These are phyloP conservation scores for Colletotrichum tamarilloi DNA, from an alignment of 2,329 filamentous ascomycete genomes.

Conservation along the genomic window DNA sequence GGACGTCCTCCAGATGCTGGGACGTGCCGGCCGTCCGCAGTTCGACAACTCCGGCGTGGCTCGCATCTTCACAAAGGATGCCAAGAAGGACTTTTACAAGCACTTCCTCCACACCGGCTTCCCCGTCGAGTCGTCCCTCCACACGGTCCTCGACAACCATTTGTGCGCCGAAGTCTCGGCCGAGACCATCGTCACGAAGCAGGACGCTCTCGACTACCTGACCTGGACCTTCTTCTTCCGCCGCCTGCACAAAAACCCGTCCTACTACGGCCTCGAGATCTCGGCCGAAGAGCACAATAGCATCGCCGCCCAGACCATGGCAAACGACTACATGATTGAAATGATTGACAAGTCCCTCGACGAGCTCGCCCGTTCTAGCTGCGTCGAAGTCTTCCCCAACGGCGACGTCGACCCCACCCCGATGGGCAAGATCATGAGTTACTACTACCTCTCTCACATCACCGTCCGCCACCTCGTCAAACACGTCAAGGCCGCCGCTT, in stretches of 20 bases:
- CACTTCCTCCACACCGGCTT: slow-evolving; percentile 99
- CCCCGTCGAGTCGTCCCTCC: slow-evolving; percentile 94
- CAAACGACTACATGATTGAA: slow-evolving; percentile 94
- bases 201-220: slow-evolving; percentile 96
- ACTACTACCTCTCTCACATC: slow-evolving; percentile 97
- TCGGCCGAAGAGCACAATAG: slow-evolving; percentile 93
- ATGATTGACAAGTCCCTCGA: slow-evolving; percentile 88
- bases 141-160: slow-evolving; percentile 97
- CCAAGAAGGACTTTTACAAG: slow-evolving; percentile 99
- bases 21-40: slow-evolving; percentile 92
- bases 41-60: slow-evolving; percentile 97
- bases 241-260: slow-evolving; percentile 95
- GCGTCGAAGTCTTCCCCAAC: slow-evolving; percentile 84
- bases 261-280: slow-evolving; percentile 96
- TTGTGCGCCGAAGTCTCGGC: slow-evolving; percentile 94
- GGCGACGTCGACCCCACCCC: slow-evolving; percentile 91
- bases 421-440: slow-evolving; percentile 98
- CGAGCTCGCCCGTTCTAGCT: slow-evolving; percentile 86
- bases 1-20: slow-evolving; percentile 97
- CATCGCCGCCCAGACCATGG: slow-evolving; percentile 83
- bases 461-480: slow-evolving; percentile 88
- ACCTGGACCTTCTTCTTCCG: slow-evolving; percentile 99
- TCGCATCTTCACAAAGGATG: slow-evolving; percentile 95
- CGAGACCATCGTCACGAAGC: slow-evolving; percentile 91
- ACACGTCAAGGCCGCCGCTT: slow-evolving; percentile 79